Conservation (phyloP, 129 eudicot genomes). For the Lactuca sativa region DNA sequence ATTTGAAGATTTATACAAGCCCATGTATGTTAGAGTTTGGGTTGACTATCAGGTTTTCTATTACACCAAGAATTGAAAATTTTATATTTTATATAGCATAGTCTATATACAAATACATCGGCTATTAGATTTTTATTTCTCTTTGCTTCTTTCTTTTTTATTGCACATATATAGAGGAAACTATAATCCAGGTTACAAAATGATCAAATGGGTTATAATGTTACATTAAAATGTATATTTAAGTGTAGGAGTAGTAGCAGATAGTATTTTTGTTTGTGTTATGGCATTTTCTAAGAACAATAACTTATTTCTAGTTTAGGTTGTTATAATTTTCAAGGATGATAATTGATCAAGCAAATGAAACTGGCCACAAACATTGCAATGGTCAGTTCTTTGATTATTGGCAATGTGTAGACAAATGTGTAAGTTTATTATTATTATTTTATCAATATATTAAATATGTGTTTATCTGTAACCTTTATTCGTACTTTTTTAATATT, state of each 20-base stretch:
- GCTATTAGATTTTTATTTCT: neutral
- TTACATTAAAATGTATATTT: too few species aligned
- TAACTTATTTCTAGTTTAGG: neutral
- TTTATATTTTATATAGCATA: neutral
- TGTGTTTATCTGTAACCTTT: neutral
- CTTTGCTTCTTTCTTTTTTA: neutral
- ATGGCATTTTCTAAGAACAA: too few species aligned
- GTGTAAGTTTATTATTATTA: conserved; percentile 45
- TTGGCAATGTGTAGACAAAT: conserved; percentile 82
- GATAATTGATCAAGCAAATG: conserved; percentile 81
- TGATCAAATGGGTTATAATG: too few species aligned
- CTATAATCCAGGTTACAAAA: neutral
- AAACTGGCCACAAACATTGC: conserved; percentile 85
- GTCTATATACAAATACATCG: neutral
- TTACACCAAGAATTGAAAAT: neutral
- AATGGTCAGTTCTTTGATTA: conserved; percentile 92
- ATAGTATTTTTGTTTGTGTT: too few species aligned
- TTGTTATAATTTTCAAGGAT: conserved; percentile 41
- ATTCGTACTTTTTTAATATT: neutral
- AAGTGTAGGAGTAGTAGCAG: too few species aligned
- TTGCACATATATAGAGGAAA: neutral
- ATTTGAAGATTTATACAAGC: conserved; percentile 70
- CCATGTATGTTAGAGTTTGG: conserved; percentile 66
- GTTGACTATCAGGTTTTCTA: conserved; percentile 66
- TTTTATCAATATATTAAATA: neutral